Conservation (phyloP, 495 filamentous ascomycete genomes). For the Collariella sp. region DNA sequence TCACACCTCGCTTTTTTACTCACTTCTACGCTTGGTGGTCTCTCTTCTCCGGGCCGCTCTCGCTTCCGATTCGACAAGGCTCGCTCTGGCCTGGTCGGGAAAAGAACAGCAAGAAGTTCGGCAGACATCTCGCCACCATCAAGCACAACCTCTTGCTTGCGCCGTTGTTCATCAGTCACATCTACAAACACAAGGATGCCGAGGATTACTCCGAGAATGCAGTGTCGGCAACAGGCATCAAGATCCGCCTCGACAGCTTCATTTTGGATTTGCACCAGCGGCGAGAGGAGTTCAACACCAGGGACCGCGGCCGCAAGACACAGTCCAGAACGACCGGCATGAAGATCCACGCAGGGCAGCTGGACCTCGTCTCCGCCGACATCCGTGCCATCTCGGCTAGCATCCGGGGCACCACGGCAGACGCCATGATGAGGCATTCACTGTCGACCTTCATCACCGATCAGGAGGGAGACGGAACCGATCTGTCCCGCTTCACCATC, state of each 20-base stretch:
- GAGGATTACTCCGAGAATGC: constrained; percentile 74
- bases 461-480: constrained; percentile 42
- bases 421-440: constrained; percentile 61
- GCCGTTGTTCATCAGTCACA: constrained; percentile 86
- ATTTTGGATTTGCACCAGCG: constrained; percentile 95
- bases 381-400: constrained; percentile 88
- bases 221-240: constrained; percentile 87
- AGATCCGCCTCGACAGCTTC: constrained; percentile 86
- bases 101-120: constrained; percentile 97
- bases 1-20: constrained; percentile 91
- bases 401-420: constrained; percentile 66
- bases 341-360: constrained; percentile 85
- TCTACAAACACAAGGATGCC: constrained; percentile 96
- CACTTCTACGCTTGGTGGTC: constrained; percentile 99
- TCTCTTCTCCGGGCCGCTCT: constrained; percentile 90
- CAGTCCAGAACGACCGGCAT: constrained; percentile 78
- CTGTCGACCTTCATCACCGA: constrained; percentile 40
- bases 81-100: constrained; percentile 81
- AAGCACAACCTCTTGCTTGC: constrained; percentile 93
- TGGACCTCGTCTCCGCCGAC: constrained; percentile 88
- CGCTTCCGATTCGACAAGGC: constrained; percentile 87
- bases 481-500: constrained; percentile 86
- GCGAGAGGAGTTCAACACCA: constrained; percentile 79
- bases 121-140: constrained; percentile 89
- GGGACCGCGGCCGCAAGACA: constrained; percentile 60